These are phyloP conservation scores for Besnoitia besnoiti DNA, from an alignment of 169 alveolate genomes.

Conservation along the genomic window DNA sequence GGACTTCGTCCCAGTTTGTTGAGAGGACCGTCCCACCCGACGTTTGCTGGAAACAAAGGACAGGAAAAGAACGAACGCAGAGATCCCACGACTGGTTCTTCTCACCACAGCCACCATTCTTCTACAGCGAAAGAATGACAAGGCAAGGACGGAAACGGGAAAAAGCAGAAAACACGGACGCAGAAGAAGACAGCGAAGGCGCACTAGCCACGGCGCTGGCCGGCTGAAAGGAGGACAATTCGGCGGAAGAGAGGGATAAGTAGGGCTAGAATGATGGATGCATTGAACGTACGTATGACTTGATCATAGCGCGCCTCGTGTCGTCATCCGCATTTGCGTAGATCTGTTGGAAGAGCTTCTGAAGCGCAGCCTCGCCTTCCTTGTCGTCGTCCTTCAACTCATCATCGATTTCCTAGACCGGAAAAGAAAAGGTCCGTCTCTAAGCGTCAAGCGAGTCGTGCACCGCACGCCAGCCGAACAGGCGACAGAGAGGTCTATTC, in stretches of 20 bases:
- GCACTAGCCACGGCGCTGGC: background rate
- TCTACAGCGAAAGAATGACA: background rate
- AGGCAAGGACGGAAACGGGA: background rate
- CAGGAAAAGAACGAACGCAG: background rate
- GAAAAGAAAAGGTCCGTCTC: background rate
- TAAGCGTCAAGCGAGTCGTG: background rate
- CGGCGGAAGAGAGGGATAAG: background rate
- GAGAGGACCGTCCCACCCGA: conserved; percentile 79
- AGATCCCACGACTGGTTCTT: background rate
- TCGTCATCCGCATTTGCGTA: conserved; percentile 89
- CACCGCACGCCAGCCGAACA: background rate
- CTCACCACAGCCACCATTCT: background rate
- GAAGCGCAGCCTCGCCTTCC: conserved; percentile 82
- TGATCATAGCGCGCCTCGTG: conserved; percentile 93
- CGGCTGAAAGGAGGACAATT: background rate
- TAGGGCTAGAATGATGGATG: background rate
- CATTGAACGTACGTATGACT: conserved; percentile 82
- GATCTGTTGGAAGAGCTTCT: conserved; percentile 84
- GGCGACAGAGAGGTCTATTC: background rate
- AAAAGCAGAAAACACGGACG: background rate
- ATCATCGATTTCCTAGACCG: conserved; percentile 65
- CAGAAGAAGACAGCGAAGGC: background rate
- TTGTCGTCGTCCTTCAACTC: conserved; percentile 72
- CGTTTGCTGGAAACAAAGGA: conserved; percentile 78
- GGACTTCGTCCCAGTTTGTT: conserved; percentile 93